Percentiles rank a stretch among this genome's conserved stretches.
Evolutionary conservation across 495 filamentous ascomycete genomes (phyloP).

Genomic region (Aspergillus coremiiformis): DNA sequence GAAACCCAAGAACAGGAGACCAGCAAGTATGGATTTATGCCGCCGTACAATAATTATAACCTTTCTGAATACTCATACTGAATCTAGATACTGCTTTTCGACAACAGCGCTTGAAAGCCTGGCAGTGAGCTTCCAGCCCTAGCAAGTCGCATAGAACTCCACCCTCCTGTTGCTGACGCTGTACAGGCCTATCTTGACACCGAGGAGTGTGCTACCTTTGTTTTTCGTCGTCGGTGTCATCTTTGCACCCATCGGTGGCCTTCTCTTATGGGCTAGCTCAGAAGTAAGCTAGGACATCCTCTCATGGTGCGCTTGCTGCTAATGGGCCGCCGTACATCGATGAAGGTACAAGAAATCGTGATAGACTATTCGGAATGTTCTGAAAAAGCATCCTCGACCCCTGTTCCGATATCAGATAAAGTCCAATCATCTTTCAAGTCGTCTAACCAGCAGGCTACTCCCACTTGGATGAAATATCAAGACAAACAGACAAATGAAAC

Average conservation of each 20-base stretch:
- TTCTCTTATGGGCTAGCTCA: conserved; percentile 75
- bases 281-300: conserved; percentile 40
- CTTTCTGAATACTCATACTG: conserved; percentile 4
- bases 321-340: conserved; percentile 9
- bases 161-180: neutral
- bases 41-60: neutral
- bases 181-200: conserved; percentile 77
- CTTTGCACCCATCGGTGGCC: conserved; percentile 80
- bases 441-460: conserved; percentile 18
- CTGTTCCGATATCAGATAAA: conserved; percentile 39
- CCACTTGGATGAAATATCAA: conserved; percentile 32
- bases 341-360: conserved; percentile 77
- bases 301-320: neutral
- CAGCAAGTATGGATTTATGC: conserved; percentile 57
- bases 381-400: conserved; percentile 33
- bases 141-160: neutral
- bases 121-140: conserved; percentile 60
- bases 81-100: conserved; percentile 77
- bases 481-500: conserved; percentile 12
- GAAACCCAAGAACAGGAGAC: conserved; percentile 79
- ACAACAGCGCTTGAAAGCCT: conserved; percentile 87
- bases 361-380: conserved; percentile 85
- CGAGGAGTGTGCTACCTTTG: conserved; percentile 83
- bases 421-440: conserved; percentile 62
- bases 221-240: conserved; percentile 83